Evolutionary conservation across 192 early-diverging fungal genomes (phyloP).

Genomic region (Coemansia sp.): DNA sequence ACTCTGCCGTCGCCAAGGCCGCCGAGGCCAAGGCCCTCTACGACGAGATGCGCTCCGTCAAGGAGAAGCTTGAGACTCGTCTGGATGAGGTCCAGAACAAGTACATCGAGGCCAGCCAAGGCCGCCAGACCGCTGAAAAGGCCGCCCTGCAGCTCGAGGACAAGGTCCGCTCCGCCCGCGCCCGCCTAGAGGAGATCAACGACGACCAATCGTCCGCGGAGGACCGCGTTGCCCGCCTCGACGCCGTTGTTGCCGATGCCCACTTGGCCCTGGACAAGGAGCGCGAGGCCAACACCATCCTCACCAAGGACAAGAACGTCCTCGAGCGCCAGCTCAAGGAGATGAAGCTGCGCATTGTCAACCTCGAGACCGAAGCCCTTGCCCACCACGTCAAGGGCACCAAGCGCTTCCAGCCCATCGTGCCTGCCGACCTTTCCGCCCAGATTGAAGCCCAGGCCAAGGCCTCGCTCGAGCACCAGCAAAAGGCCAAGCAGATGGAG

Average conservation of each 20-base stretch:
- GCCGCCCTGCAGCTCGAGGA: conserved; percentile 71
- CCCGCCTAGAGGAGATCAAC: conserved; percentile 74
- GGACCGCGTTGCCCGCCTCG: conserved; percentile 65
- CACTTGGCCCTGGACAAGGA: conserved; percentile 67
- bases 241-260: conserved; percentile 52
- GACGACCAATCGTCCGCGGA: conserved; percentile 63
- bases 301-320: conserved; percentile 74
- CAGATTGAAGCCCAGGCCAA: conserved; percentile 48
- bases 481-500: conserved; percentile 60
- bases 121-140: conserved; percentile 70
- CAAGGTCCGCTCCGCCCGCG: conserved; percentile 73
- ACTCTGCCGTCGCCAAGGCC: conserved; percentile 42
- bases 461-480: conserved; percentile 50
- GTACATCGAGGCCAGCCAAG: conserved; percentile 67
- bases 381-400: conserved; percentile 61
- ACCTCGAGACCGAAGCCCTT: conserved; percentile 71
- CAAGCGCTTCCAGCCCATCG: conserved; percentile 54
- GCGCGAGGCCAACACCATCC: conserved; percentile 67
- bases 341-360: conserved; percentile 72
- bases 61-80: conserved; percentile 72
- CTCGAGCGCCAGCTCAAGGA: conserved; percentile 89
- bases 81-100: conserved; percentile 69
- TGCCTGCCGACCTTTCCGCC: conserved; percentile 38
- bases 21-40: conserved; percentile 70
- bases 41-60: conserved; percentile 67